phyloP scores from a whole-genome alignment of 768 basidiomycete species.

The Chalciporus sphaerocephalus region DNA sequence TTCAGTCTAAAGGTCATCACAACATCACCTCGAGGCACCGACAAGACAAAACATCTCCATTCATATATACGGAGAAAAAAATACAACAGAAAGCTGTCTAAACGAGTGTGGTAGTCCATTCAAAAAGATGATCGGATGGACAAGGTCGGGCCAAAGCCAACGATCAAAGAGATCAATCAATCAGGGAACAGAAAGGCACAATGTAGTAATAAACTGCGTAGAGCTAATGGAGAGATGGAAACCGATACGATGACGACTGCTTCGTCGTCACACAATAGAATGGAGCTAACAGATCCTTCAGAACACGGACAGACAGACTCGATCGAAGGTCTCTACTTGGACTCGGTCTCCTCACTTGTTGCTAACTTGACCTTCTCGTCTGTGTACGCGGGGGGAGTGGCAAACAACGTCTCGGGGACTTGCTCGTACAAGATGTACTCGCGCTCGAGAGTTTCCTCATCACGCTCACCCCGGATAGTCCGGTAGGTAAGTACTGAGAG shows the following conservation, averaged over 20 bases:
- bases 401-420: slow-evolving; percentile 43
- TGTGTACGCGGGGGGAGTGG: slow-evolving; percentile 55
- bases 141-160: slow-evolving; percentile 2
- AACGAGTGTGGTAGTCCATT: slow-evolving; percentile 22
- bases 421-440: slow-evolving; percentile 43
- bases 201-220: slow-evolving; percentile 1
- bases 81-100: slow-evolving; percentile 17
- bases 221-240: slow-evolving; percentile 6
- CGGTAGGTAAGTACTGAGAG: slow-evolving; percentile 59
- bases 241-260: neutral
- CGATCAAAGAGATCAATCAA: slow-evolving; percentile 1
- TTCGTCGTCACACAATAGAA: neutral
- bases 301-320: too few relatives aligned
- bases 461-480: slow-evolving; percentile 42
- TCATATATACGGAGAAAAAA: neutral
- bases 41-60: too few relatives aligned
- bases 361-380: slow-evolving; percentile 47
- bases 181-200: slow-evolving; percentile 2
- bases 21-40: too few relatives aligned
- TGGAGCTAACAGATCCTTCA: neutral
- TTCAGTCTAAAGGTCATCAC: too few relatives aligned
- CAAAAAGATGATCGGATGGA: slow-evolving; percentile 2
- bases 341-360: slow-evolving; percentile 6
- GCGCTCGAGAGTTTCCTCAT: slow-evolving; percentile 40
- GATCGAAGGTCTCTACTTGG: slow-evolving; percentile 13